These are phyloP conservation scores for Jamesozyma rosinii DNA, from an alignment of 805 yeast genomes.

Conservation along the genomic window DNA sequence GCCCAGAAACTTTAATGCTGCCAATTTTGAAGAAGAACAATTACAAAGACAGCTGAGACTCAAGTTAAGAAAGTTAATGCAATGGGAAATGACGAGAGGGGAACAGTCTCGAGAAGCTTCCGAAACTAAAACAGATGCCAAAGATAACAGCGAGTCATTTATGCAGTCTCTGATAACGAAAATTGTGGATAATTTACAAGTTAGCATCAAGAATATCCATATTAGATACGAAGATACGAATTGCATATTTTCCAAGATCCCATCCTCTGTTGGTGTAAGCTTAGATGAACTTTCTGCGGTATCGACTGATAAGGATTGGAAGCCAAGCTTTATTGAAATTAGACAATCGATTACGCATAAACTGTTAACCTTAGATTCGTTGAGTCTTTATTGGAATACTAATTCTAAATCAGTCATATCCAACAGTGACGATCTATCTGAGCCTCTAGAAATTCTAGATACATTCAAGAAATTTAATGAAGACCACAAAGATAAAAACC, in stretches of 20 bases:
- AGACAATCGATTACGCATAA: conserved; percentile 62
- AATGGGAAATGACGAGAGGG: conserved; percentile 46
- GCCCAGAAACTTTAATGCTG: conserved; percentile 50
- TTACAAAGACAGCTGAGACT: conserved; percentile 54
- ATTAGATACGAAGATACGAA: conserved; percentile 79
- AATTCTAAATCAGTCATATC: neutral
- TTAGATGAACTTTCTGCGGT: conserved; percentile 83
- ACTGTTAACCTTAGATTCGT: conserved; percentile 59
- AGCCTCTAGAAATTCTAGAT: conserved; percentile 32
- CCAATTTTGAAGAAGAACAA: conserved; percentile 35
- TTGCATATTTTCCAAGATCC: conserved; percentile 56
- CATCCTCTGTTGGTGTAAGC: conserved; percentile 77
- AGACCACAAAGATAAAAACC: conserved; percentile 21
- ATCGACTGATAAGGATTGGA: conserved; percentile 79
- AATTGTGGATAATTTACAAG: conserved; percentile 84
- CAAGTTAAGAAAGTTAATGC: conserved; percentile 57
- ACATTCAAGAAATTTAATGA: neutral
- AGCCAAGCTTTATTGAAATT: conserved; percentile 72
- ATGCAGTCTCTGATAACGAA: conserved; percentile 82
- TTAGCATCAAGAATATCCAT: conserved; percentile 85
- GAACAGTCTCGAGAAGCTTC: conserved; percentile 30
- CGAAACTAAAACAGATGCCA: conserved; percentile 29
- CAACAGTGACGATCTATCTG: conserved; percentile 11
- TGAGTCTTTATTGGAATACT: conserved; percentile 81
- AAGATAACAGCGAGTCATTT: conserved; percentile 60